Conservation (phyloP, 257 asterid genomes). For the Penstemon eatonii region DNA sequence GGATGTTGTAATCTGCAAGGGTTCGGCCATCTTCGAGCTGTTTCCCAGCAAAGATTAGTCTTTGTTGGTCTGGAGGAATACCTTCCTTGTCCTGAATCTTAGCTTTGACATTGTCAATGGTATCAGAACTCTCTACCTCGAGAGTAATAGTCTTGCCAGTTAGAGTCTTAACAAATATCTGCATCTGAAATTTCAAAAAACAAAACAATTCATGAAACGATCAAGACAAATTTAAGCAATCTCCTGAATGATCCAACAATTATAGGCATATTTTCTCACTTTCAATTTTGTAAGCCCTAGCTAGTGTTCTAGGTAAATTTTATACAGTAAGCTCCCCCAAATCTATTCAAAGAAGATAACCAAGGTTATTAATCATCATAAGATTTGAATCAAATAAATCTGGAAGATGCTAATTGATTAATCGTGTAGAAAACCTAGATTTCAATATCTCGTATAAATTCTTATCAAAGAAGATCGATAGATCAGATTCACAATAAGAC, state of each 20-base stretch:
- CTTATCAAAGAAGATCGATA: no score
- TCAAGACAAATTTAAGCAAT: background rate
- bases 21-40: conserved; percentile 1
- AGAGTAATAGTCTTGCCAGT: conserved; percentile 9
- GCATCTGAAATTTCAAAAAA: conserved; percentile 17
- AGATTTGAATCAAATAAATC: no score
- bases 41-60: conserved; percentile 6
- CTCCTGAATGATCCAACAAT: background rate
- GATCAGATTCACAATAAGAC: no score
- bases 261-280: no score
- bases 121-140: conserved; percentile 10
- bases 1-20: conserved; percentile 1
- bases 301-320: no score
- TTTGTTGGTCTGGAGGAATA: conserved; percentile 15
- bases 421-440: no score
- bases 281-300: no score
- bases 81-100: conserved; percentile 15
- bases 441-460: no score
- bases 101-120: conserved; percentile 13
- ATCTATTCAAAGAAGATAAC: no score
- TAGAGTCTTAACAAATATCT: conserved; percentile 21
- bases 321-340: no score
- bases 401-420: no score
- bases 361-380: no score
- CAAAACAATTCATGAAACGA: background rate